Evolutionary conservation across 352 stramenopile genomes (phyloP), one percentile per base, ranked within the genome.

Genomic region (Phytophthora tubulina): DNA sequence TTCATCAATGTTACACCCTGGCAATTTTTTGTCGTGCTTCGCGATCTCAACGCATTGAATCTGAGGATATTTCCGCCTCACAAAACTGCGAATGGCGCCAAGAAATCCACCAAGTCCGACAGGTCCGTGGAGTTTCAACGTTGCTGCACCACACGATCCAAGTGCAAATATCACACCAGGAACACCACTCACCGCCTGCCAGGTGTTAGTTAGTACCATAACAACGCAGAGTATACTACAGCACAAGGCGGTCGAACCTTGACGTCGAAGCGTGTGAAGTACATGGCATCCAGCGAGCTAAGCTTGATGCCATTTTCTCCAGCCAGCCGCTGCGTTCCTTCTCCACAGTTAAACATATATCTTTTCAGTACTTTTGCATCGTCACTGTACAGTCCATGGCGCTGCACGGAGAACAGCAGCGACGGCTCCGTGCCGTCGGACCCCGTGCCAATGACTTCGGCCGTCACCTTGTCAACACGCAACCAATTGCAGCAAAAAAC

Each of bases 281-380:
- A 93, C 51, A 92, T 79, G 41, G 84, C 72, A 54, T 90, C 84
- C 21, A 93, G 73, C 7, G 84, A 89, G 55, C 76, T 85, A 42
- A 93, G 75, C 65, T 91, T 93, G 50, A 92, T 79, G 14, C 83
- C 75, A 66, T 90, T 91, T 61, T 93, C 86, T 32, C 84, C 82
- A 15, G 82, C 89, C 7, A 93, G 75, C 3, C 84, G 81, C 48
- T 92, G 84, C 5, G 84, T 91, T 21, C 84, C 82, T 70, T 92
- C 84, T 42, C 84, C 84, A 53, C 84, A 93, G 58, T 93, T 92
- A 67, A 93, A 92, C 10, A 93, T 50, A 33, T 92, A 91, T 27
- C 81, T 74, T 68, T 87, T 79, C 15, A 92, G 65, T 63, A 91
- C 67, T 50, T 75, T 88, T 33, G 79, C 68, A 49, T 93, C 86